These are phyloP conservation scores for Peniophora sp. DNA, from an alignment of 1,284 basidiomycete genomes.

Conservation along the genomic window DNA sequence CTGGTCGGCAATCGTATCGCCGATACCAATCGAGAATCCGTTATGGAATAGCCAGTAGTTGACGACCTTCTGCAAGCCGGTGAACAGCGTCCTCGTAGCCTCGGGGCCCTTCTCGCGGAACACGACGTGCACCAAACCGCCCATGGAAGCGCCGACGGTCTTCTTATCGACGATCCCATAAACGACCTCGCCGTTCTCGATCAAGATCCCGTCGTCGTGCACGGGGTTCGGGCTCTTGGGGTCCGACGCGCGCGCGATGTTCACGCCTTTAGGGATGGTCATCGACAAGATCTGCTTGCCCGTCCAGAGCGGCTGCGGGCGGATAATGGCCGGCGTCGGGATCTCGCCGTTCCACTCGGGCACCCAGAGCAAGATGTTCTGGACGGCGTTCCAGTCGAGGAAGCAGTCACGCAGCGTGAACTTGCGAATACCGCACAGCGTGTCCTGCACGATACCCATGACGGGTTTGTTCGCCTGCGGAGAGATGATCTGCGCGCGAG, in stretches of 20 bases:
- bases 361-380: slow-evolving; percentile 97
- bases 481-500: slow-evolving; percentile 79
- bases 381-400: slow-evolving; percentile 90
- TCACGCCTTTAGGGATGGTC: slow-evolving; percentile 94
- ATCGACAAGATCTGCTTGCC: slow-evolving; percentile 96
- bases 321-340: slow-evolving; percentile 90
- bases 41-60: slow-evolving; percentile 99
- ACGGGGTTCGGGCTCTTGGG: slow-evolving; percentile 76
- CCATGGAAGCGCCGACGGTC: slow-evolving; percentile 91
- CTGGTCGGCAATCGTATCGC: slow-evolving; percentile 94
- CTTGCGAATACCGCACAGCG: slow-evolving; percentile 95
- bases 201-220: slow-evolving; percentile 90
- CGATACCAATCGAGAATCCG: slow-evolving; percentile 98
- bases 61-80: slow-evolving; percentile 90
- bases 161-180: slow-evolving; percentile 98
- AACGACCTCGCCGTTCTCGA: slow-evolving; percentile 96
- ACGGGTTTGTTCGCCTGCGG: slow-evolving; percentile 99
- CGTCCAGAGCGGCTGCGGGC: slow-evolving; percentile 96
- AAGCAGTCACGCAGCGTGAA: slow-evolving; percentile 94
- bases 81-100: slow-evolving; percentile 88
- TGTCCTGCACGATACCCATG: slow-evolving; percentile 99
- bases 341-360: slow-evolving; percentile 95
- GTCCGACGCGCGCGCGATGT: slow-evolving; percentile 80
- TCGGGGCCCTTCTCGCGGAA: slow-evolving; percentile 98
- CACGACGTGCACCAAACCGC: slow-evolving; percentile 94